Percentiles rank a stretch among this genome's conserved stretches.
phyloP scores from a whole-genome alignment of 345 rosid genomes.

The Salix purpurea region DNA sequence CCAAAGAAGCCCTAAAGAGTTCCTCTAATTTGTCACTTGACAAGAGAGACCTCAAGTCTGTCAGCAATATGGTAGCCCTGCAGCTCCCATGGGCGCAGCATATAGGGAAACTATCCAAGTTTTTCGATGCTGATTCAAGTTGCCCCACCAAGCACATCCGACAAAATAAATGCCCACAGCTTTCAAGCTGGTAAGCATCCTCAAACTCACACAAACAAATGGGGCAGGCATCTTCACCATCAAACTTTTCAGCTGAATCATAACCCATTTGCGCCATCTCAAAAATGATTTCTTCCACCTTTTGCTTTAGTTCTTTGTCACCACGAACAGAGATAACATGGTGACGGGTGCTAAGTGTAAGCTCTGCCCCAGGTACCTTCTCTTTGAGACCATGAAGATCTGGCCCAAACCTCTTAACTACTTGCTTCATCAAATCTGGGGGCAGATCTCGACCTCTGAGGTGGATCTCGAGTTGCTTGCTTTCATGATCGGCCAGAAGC shows the following conservation, averaged over 20 bases:
- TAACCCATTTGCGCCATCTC: conserved; percentile 24
- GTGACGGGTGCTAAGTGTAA: conserved; percentile 48
- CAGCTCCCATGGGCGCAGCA: conserved; percentile 53
- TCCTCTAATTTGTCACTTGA: conserved; percentile 66
- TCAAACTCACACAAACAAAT: conserved; percentile 83
- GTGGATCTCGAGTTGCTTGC: conserved; percentile 55
- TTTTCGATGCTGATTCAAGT: conserved; percentile 17
- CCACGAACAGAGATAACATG: conserved; percentile 67
- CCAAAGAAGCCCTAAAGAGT: conserved; percentile 70
- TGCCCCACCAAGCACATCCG: conserved; percentile 48
- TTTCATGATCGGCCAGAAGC: conserved; percentile 49
- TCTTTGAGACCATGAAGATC: conserved; percentile 66
- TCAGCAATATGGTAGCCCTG: conserved; percentile 40
- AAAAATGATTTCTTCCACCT: conserved; percentile 43
- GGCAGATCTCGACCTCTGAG: conserved; percentile 57
- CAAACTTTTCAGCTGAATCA: conserved; percentile 37
- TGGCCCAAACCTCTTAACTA: conserved; percentile 61
- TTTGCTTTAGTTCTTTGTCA: conserved; percentile 49
- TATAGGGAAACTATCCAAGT: conserved; percentile 62
- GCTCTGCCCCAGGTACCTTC: conserved; percentile 53
- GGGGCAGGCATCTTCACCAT: conserved; percentile 39
- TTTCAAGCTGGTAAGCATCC: conserved; percentile 67
- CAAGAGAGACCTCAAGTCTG: conserved; percentile 60
- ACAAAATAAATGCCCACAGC: conserved; percentile 67
- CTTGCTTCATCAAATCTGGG: conserved; percentile 61